These are phyloP conservation scores for Penicillium sclerotiorum DNA, from an alignment of 2,329 filamentous ascomycete species.

Conservation along the genomic window DNA sequence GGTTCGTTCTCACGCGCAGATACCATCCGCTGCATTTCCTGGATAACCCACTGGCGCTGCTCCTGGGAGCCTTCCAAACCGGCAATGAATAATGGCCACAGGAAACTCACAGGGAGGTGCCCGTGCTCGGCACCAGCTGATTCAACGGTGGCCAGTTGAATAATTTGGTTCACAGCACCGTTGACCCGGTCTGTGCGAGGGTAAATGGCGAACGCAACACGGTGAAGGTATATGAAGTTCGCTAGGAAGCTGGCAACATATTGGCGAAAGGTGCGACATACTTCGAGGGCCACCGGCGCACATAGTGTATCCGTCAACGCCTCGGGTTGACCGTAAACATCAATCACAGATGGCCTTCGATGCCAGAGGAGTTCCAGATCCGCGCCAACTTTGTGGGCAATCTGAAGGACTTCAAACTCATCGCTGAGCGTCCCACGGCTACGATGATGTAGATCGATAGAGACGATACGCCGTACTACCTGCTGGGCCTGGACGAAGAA, in stretches of 20 bases:
- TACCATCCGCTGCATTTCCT: constrained; percentile 37
- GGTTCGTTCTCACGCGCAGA: constrained; percentile 12
- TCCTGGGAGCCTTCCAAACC: constrained; percentile 35
- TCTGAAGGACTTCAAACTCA: constrained; percentile 42
- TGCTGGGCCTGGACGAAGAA: constrained; percentile 39
- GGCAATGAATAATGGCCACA: constrained; percentile 40
- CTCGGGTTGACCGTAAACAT: constrained; percentile 34
- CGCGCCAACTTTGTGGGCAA: constrained; percentile 39
- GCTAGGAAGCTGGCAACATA: constrained; percentile 40
- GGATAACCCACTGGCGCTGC: constrained; percentile 37
- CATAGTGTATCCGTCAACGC: constrained; percentile 30
- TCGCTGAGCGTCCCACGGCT: constrained; percentile 40
- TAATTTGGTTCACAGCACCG: constrained; percentile 38
- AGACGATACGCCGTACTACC: constrained; percentile 37
- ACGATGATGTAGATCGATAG: constrained; percentile 42
- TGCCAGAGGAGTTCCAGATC: constrained; percentile 41
- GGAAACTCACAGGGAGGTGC: constrained; percentile 34
- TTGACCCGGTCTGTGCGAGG: constrained; percentile 40
- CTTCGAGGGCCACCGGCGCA: constrained; percentile 26
- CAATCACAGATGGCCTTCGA: constrained; percentile 34
- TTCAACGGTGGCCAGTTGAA: constrained; percentile 37
- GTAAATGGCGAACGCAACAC: constrained; percentile 42
- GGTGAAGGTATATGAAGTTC: constrained; percentile 40
- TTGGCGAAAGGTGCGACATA: constrained; percentile 37
- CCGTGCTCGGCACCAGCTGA: constrained; percentile 12